Conservation (phyloP, 805 yeast species). For the Pichia heedii region DNA sequence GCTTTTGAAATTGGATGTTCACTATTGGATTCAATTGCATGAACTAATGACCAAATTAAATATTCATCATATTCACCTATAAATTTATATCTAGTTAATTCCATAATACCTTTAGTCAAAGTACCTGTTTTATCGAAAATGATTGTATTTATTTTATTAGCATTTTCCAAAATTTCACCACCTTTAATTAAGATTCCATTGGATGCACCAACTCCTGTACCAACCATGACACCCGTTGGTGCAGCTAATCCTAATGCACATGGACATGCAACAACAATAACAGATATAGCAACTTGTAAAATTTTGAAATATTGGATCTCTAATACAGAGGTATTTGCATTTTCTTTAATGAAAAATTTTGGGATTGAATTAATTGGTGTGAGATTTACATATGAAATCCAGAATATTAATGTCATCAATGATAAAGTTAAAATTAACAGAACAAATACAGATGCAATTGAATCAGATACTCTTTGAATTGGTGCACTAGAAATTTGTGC, state of each 20-base stretch:
- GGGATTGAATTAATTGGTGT: slow-evolving; percentile 16
- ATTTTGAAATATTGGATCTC: slow-evolving; percentile 19
- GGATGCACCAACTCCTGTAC: slow-evolving; percentile 91
- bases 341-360: slow-evolving; percentile 18
- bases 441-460: slow-evolving; percentile 76
- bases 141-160: slow-evolving; percentile 53
- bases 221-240: slow-evolving; percentile 98
- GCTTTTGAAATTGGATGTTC: slow-evolving; percentile 90
- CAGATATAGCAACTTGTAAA: slow-evolving; percentile 77
- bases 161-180: slow-evolving; percentile 76
- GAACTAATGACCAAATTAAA: slow-evolving; percentile 40
- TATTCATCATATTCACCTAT: slow-evolving; percentile 19
- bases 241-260: slow-evolving; percentile 97
- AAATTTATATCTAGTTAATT: slow-evolving; percentile 23
- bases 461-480: slow-evolving; percentile 82
- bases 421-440: slow-evolving; percentile 62
- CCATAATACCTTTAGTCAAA: slow-evolving; percentile 77
- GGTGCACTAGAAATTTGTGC: slow-evolving; percentile 90
- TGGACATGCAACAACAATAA: slow-evolving; percentile 96
- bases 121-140: slow-evolving; percentile 97
- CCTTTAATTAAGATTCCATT: slow-evolving; percentile 89
- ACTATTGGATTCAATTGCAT: slow-evolving; percentile 55
- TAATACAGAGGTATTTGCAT: slow-evolving; percentile 3
- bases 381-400: slow-evolving; percentile 37
- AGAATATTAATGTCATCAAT: slow-evolving; percentile 51